A percentile compares a stretch with the other conserved stretches of the same genome.
These are phyloP conservation scores for Brassica incana DNA, from an alignment of 345 rosid genomes.

Conservation along the genomic window DNA sequence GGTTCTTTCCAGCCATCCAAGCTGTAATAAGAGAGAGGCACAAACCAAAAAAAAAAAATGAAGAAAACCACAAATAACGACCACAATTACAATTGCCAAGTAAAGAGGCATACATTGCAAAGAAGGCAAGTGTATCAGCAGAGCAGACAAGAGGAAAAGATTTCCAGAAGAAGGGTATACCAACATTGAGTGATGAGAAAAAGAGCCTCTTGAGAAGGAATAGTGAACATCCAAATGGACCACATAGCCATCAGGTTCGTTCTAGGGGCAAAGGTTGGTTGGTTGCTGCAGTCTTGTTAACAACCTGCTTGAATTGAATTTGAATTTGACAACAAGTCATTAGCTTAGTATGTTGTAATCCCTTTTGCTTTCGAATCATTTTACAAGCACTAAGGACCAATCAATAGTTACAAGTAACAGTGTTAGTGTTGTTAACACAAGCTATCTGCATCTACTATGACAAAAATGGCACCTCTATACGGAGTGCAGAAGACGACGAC, in stretches of 20 bases:
- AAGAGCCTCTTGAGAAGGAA: conserved; percentile 60
- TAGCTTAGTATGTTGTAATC: too few species aligned
- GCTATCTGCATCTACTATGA: too few species aligned
- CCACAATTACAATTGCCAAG: too few species aligned
- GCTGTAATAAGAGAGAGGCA: conserved; percentile 33
- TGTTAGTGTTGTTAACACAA: too few species aligned
- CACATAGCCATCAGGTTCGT: too few species aligned
- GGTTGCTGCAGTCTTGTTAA: conserved; percentile 70
- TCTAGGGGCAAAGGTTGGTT: conserved; percentile 82
- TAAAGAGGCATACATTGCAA: conserved; percentile 3
- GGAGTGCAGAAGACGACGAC: too few species aligned
- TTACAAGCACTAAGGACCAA: too few species aligned
- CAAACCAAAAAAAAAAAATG: too few species aligned
- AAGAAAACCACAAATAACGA: neutral
- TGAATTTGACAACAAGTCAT: too few species aligned
- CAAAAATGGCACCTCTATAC: conserved; percentile 47
- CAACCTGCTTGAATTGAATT: conserved; percentile 52
- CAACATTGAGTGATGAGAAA: conserved; percentile 77
- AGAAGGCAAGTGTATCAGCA: conserved; percentile 78
- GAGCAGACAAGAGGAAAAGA: conserved; percentile 92
- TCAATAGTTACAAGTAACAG: too few species aligned
- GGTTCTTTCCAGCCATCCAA: conserved; percentile 62
- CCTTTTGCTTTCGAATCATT: too few species aligned
- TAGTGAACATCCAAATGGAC: too few species aligned
- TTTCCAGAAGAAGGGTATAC: conserved; percentile 84